Evolutionary conservation across 2,329 filamentous ascomycete genomes (phyloP).

Genomic region (Talaromyces rugulosus): DNA sequence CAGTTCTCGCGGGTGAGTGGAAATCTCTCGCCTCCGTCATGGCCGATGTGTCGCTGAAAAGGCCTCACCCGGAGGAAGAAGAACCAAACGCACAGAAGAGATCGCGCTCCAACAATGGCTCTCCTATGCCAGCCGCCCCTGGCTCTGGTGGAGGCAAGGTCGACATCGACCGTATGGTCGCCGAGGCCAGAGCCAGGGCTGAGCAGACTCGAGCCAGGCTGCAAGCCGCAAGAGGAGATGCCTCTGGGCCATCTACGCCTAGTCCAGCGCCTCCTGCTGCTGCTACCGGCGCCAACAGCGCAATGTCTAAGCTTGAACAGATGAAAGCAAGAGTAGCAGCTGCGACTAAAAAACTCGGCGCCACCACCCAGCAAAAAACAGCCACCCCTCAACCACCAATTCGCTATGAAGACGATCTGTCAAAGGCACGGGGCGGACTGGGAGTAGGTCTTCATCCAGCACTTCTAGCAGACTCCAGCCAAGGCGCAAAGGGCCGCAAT

Average conservation of each 20-base stretch:
- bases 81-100: conserved; percentile 43
- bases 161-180: conserved; percentile 46
- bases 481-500: conserved; percentile 41
- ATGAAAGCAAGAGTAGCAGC: conserved; percentile 77
- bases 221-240: conserved; percentile 33
- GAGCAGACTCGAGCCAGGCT: conserved; percentile 46
- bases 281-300: conserved; percentile 27
- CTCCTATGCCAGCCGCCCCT: conserved; percentile 39
- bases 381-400: conserved; percentile 38
- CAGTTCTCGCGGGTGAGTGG: conserved; percentile 18
- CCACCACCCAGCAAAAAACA: conserved; percentile 43
- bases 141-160: conserved; percentile 30
- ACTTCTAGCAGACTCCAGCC: conserved; percentile 50
- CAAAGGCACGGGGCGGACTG: conserved; percentile 60
- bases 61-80: conserved; percentile 46
- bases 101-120: conserved; percentile 48
- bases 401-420: conserved; percentile 46
- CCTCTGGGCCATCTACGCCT: conserved; percentile 30
- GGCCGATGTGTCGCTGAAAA: conserved; percentile 45
- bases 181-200: conserved; percentile 46
- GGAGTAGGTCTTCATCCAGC: conserved; percentile 76
- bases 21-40: conserved; percentile 26
- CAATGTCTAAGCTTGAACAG: conserved; percentile 66
- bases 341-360: conserved; percentile 54
- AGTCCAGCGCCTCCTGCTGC: conserved; percentile 29